Base-by-base conservation (phyloP, 2,329 filamentous ascomycete genomes). In the Cladophialophora bantiana region DNA sequence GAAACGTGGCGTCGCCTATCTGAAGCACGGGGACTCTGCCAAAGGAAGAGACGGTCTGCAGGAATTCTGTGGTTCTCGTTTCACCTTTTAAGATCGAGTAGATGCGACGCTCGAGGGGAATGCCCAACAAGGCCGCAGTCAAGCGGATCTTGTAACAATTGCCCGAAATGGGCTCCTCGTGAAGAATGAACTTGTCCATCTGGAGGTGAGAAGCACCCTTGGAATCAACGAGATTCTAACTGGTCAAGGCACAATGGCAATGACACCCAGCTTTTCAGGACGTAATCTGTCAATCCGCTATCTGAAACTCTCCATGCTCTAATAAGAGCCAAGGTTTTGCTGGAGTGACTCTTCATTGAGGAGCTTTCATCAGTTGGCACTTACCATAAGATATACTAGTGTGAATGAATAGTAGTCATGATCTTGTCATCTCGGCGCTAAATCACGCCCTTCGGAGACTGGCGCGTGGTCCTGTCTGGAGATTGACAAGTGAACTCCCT, bases 121-220 rank as follows among this genome's bases (percentile, higher is more conserved):
- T 42, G 9, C 31, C 36, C 58, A 66, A 45, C 48, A 66, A 53
- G 20, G 58, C 53, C 31, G 64, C 64, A 10, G 64, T 62, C 18
- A 66, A 53, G n/a, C 52, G 48, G 52, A 66, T 58, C 52, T 66
- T 66, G 64, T 66, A 66, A 18, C 50, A 55, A 59, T 66, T 66
- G n/a, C 18, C 64, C 9, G 58, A 66, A 35, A 66, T 50, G 38
- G 64, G 64, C 26, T 66, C 64, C 38, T 57, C 48, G 42, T 66
- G 64, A 12, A 66, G 64, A 6, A 42, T 57, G 34, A 62, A 31
- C 34, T 35, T 50, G 45, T 50, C 45, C 45, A 50, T 50, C 18
- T 50, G 7, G 40, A 9, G 9, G 36, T 13, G 13, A 38, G 36
- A 38, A 13, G 13, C 3, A 38, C 2, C 13, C 36, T 38, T 38